Conservation (phyloP, 495 filamentous ascomycete genomes). For the Neurospora sp. region DNA sequence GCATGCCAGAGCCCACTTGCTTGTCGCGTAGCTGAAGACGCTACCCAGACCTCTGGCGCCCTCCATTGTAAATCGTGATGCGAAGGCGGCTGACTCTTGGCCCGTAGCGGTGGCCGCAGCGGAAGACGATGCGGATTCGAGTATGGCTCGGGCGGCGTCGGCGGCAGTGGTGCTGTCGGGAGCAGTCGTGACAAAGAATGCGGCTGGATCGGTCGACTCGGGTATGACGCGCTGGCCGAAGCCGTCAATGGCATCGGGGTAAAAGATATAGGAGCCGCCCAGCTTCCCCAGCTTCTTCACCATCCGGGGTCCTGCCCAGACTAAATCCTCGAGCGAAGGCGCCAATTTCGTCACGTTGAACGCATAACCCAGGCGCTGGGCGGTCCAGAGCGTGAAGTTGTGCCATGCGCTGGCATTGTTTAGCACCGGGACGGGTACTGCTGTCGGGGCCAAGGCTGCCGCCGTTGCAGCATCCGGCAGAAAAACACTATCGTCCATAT, state of each 20-base stretch:
- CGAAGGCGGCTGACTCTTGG: constrained; percentile 29
- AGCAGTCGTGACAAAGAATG: constrained; percentile 13
- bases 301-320: constrained; percentile 53
- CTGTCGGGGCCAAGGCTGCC: constrained; percentile 8
- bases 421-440: constrained; percentile 7
- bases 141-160: constrained; percentile 11
- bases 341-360: constrained; percentile 35
- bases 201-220: constrained; percentile 39
- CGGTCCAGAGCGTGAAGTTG: constrained; percentile 38
- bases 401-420: constrained; percentile 35
- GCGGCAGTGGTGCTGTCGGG: constrained; percentile 17
- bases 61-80: constrained; percentile 41
- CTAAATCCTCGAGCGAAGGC: constrained; percentile 43
- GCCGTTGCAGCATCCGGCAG: constrained; percentile 1
- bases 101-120: constrained; percentile 18
- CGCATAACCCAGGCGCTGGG: constrained; percentile 27
- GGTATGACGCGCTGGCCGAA: constrained; percentile 52
- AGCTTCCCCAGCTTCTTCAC: constrained; percentile 51
- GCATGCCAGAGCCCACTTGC: constrained; percentile 85
- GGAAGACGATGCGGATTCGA: constrained; percentile 17
- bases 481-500: background rate
- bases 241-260: constrained; percentile 54
- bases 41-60: constrained; percentile 57
- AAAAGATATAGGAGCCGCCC: constrained; percentile 42
- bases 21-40: constrained; percentile 84